These are phyloP conservation scores for Fusarium sp. DNA, from an alignment of 2,329 filamentous ascomycete genomes.

Conservation along the genomic window DNA sequence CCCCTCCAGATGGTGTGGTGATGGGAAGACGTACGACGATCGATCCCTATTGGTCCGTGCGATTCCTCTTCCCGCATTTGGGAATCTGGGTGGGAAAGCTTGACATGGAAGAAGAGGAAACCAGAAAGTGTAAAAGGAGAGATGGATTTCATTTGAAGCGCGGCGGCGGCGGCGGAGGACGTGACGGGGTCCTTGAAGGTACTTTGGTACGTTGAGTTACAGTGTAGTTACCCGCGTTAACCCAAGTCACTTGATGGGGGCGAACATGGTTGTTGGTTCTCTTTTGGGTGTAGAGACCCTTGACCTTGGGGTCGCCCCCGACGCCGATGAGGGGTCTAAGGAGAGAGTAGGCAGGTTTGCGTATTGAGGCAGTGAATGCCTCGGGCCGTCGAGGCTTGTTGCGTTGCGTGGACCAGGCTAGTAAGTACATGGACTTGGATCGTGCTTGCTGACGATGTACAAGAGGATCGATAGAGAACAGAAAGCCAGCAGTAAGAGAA, in stretches of 20 bases:
- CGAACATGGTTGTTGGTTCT: slow-evolving; percentile 8
- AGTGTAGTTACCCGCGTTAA: slow-evolving; percentile 6
- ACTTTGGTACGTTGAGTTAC: slow-evolving; percentile 1
- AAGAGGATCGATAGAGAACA: background rate
- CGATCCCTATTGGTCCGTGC: slow-evolving; percentile 29
- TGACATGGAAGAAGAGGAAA: slow-evolving; percentile 8
- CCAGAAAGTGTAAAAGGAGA: slow-evolving; percentile 1
- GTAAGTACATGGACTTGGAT: background rate
- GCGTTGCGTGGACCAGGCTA: background rate
- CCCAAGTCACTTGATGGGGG: slow-evolving; percentile 15
- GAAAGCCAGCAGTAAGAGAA: background rate
- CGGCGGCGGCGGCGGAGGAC: background rate
- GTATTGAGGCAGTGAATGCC: background rate
- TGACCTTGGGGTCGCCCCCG: background rate
- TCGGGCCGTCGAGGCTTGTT: background rate
- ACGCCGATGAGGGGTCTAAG: background rate
- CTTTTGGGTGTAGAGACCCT: slow-evolving; percentile 6
- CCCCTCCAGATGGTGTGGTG: slow-evolving; percentile 18
- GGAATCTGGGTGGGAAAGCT: slow-evolving; percentile 16
- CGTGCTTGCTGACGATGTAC: background rate
- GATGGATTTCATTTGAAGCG: background rate
- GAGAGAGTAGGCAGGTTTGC: background rate
- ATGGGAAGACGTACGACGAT: slow-evolving; percentile 7
- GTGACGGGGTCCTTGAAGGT: background rate
- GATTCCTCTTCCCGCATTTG: slow-evolving; percentile 27